These are phyloP conservation scores for Geotrichum fermentans DNA, from an alignment of 1,139 yeast genomes.

Conservation along the genomic window DNA sequence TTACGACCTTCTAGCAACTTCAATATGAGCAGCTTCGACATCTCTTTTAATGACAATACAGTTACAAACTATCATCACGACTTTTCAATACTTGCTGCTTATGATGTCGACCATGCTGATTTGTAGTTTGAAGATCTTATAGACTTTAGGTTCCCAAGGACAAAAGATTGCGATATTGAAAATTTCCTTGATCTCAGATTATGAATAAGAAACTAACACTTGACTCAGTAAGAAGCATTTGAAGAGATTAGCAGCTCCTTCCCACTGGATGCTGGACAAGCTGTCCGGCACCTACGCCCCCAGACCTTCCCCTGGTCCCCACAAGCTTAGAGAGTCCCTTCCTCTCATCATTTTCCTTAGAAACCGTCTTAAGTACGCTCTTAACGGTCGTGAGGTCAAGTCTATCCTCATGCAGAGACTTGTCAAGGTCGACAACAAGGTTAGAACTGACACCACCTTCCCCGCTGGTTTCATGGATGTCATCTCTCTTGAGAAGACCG, in stretches of 20 bases:
- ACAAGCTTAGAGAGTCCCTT: conserved; percentile 97
- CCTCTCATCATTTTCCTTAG: conserved; percentile 97
- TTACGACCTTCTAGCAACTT: no score
- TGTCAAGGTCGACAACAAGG: conserved; percentile 98
- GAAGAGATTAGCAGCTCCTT: conserved; percentile 98
- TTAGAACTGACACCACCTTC: conserved; percentile 96
- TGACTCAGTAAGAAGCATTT: conserved; percentile 96
- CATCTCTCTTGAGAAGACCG: conserved; percentile 92
- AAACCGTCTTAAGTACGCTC: conserved; percentile 99
- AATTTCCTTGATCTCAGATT: no score
- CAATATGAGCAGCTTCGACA: no score
- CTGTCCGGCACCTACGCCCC: conserved; percentile 99
- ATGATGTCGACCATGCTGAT: no score
- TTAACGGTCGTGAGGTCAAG: conserved; percentile 99
- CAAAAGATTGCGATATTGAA: no score
- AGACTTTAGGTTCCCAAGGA: no score
- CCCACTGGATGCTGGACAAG: conserved; percentile 99
- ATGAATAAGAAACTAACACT: no score
- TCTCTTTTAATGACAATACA: no score
- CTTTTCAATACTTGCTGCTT: no score
- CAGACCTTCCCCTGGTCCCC: conserved; percentile 99
- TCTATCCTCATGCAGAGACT: conserved; percentile 99
- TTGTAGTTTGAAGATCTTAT: no score
- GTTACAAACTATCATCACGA: no score
- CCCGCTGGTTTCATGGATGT: conserved; percentile 99